A percentile compares a stretch with the other conserved stretches of the same genome.
phyloP scores from a whole-genome alignment of 257 asterid species.

The Coffea eugenioides region DNA sequence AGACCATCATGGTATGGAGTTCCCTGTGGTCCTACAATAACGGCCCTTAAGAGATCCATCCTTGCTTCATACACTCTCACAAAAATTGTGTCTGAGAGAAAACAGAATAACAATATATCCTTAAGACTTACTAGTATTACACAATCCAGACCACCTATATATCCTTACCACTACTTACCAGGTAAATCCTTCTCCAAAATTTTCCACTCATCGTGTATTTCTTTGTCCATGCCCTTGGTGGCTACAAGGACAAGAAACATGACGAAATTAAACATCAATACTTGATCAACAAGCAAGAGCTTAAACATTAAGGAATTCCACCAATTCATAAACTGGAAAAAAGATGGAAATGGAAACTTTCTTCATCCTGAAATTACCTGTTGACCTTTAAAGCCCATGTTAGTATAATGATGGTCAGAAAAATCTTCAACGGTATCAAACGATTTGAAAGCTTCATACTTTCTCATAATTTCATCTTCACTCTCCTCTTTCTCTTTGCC shows the following conservation, averaged over 20 bases:
- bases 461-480: constrained; percentile 30
- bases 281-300: not conserved
- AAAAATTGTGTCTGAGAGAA: constrained; percentile 40
- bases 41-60: constrained; percentile 61
- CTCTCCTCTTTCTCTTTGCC: constrained; percentile 32
- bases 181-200: constrained; percentile 56
- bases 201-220: constrained; percentile 63
- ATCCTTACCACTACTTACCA: constrained; percentile 30
- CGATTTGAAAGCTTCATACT: constrained; percentile 35
- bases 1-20: constrained; percentile 66
- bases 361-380: constrained; percentile 29
- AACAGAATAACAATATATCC: too few relatives aligned
- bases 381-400: constrained; percentile 33
- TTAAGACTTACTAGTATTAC: not conserved
- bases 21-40: constrained; percentile 58
- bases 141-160: not conserved
- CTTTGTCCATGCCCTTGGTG: constrained; percentile 50
- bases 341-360: not conserved
- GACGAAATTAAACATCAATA: not conserved
- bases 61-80: constrained; percentile 53
- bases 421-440: constrained; percentile 46
- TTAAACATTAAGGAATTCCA: not conserved
- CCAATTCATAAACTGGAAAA: not conserved
- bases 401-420: constrained; percentile 53
- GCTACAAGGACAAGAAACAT: constrained; percentile 32